Conservation (phyloP, 1,284 basidiomycete species). For the Ganoderma lingzhi region DNA sequence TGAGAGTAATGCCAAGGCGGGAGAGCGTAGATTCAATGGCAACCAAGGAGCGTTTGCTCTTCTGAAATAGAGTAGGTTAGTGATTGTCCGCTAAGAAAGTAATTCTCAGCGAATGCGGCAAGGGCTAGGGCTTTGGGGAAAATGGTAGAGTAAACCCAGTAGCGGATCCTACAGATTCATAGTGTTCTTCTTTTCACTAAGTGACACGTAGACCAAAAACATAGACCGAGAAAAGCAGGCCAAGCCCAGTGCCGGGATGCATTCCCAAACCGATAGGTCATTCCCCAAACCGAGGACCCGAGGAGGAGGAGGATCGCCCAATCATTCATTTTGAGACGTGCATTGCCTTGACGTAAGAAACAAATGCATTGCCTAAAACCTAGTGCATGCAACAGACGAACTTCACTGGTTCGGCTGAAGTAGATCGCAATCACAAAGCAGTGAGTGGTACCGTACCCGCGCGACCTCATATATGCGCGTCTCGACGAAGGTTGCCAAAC, state of each 20-base stretch:
- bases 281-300: neutral
- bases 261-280: neutral
- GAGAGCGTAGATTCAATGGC: constrained; percentile 34
- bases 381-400: neutral
- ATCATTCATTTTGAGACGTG: too few relatives aligned
- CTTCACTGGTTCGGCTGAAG: neutral
- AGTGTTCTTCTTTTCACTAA: neutral
- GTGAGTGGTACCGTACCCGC: neutral
- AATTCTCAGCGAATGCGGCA: neutral
- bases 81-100: neutral
- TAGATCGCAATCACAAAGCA: neutral
- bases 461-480: neutral
- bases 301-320: too few relatives aligned
- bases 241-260: neutral
- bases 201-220: neutral
- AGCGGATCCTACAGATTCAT: neutral
- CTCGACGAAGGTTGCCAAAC: neutral
- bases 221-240: neutral
- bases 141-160: neutral
- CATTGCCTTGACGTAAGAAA: neutral
- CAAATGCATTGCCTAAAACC: neutral
- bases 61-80: neutral
- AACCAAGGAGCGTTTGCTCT: constrained; percentile 7
- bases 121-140: neutral
- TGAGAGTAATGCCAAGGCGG: constrained; percentile 41